Evolutionary conservation across 805 yeast species (phyloP), one percentile per base, ranked within the genome.

Genomic region (Ogataea henricii): DNA sequence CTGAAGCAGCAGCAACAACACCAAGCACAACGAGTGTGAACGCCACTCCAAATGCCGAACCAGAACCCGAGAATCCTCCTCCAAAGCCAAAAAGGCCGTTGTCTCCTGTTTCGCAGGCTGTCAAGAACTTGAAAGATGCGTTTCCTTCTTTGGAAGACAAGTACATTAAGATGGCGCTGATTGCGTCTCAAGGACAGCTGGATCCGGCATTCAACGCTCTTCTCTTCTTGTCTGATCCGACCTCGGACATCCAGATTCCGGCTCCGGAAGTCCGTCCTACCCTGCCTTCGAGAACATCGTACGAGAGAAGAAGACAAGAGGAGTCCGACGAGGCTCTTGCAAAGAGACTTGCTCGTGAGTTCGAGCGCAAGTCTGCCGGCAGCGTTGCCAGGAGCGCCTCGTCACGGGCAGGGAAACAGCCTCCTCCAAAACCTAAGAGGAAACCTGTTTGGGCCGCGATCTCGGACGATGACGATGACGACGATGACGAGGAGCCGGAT

Each of bases 171-270:
- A 90, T 96, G 23, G 84, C 89, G 1, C 72, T 91, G 47, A 87
- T 94, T 63, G 98, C 98, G 2, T 82, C 96, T 16, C 80, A 77
- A 40, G 96, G 96, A 23, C 73, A 78, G 40, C 64, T 89, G 37
- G 97, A 89, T 57, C 83, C 87, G 1, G 96, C 97, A 1, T 92
- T 92, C 72, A 87, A 85, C 65, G 97, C 97, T 0, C 71, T 91
- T 58, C 72, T 92, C 50, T 89, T 79, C 56, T 69, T 89, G 46
- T 83, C 88, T 14, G 97, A 91, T 66, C 92, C 92, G 8, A 64
- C 74, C 3, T 74, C 74, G 51, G 76, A 76, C 51, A 81, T 84
- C 12, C 79, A 77, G 51, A 71, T 79, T 40, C 81, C 79, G 23
- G 55, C 56, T 9, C 67, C 68, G 14, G 66, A 67, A 20, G 50